Evolutionary conservation across 352 stramenopile genomes (phyloP), one percentile per base, ranked within the genome.

Genomic region (Pythium rishiriense): DNA sequence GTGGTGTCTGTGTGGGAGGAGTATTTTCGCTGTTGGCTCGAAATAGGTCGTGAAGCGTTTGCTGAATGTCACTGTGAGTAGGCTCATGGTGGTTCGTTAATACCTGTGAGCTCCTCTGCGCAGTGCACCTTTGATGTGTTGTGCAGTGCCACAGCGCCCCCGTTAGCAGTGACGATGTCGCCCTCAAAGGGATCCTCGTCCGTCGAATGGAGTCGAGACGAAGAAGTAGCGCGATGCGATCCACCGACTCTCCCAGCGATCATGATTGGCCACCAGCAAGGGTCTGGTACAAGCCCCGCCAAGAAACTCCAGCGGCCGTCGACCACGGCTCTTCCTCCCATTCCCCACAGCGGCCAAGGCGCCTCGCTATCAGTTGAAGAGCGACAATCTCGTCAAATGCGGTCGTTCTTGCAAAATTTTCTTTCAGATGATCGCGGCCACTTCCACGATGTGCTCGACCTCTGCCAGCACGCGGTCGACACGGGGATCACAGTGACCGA

Each of bases 341-440:
- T 63, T 19, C 41, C 50, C 11, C 5, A n/a, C 11, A 43, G 25
- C 8, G 47, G 25, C n/a, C 51, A 50, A 43, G 26, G 21, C 15
- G 50, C 33, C 1, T 1, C 41, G 19, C 51, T 87, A 55, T 81
- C 82, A 4, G 33, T 84, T 12, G 78, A 87, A 49, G 80, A 91
- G 46, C 78, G 76, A 17, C 79, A 88, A 58, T 76, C 87, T 49
- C 80, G 85, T 12, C 85, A 91, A 60, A 91, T 98, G 78, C 80
- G 87, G 21, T 96, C 87, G 29, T 97, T 97, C 68, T 60, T 98
- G 59, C 78, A 84, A n/a, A 97, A 97, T 59, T 98, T 97, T 58
- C 70, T 97, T 21, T 75, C 84, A 17, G 76, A 92, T 25, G 87
- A 93, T 56, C 71, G 64, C 43, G 88, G 87, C 31, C 71, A 57